Evolutionary conservation across 345 rosid species (phyloP), one percentile per base, ranked within the genome.

Genomic region (Melastoma malabathricum): DNA sequence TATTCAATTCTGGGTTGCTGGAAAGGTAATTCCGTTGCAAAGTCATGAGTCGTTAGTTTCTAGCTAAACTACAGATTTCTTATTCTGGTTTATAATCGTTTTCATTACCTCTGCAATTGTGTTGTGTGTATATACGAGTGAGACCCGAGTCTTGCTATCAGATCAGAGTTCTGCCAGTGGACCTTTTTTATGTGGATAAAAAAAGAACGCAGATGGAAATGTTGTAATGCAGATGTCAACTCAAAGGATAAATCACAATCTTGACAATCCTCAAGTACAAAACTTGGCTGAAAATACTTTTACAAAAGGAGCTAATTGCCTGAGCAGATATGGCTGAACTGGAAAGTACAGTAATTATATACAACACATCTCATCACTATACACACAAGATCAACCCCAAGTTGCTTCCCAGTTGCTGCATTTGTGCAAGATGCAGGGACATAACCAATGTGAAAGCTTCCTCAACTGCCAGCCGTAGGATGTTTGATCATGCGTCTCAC

Each of bases 1-100:
- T 86, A 45, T 89, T 80, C 68, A 76, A 75, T 59, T 75, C 78
- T 46, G 82, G 81, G 64, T 7, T 53, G 38, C 20, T 61, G 47
- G 64, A 50, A 66, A 2, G 3, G 12, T 34, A 34, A 8, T n/a
- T n/a, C n/a, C n/a, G n/a, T n/a, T n/a, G n/a, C n/a, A n/a, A n/a
- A n/a, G n/a, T n/a, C n/a, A n/a, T n/a, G n/a, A n/a, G n/a, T n/a
- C n/a, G n/a, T n/a, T n/a, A n/a, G n/a, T n/a, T n/a, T n/a, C n/a
- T n/a, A n/a, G n/a, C n/a, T n/a, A n/a, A n/a, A n/a, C n/a, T n/a
- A n/a, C n/a, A n/a, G n/a, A n/a, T n/a, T n/a, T n/a, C n/a, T n/a
- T n/a, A n/a, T n/a, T n/a, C n/a, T n/a, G n/a, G n/a, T n/a, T n/a
- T n/a, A n/a, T n/a, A n/a, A n/a, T n/a, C n/a, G n/a, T n/a, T n/a